These are phyloP conservation scores for Conticribra guillardii DNA, from an alignment of 108 stramenopile species.

Conservation along the genomic window DNA sequence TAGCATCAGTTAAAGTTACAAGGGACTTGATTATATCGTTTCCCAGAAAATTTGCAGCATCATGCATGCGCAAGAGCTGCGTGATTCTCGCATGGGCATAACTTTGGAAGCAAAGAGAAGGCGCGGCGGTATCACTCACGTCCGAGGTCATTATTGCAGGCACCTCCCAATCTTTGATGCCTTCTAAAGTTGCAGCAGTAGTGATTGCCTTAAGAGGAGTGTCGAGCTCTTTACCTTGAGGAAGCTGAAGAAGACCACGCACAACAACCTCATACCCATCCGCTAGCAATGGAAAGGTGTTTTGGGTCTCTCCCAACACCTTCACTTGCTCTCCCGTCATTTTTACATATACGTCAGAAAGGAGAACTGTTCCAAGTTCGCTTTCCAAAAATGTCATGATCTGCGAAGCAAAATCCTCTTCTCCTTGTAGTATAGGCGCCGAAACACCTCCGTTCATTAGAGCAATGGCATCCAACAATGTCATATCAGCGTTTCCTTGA, in stretches of 20 bases:
- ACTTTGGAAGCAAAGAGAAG: conserved; percentile 21
- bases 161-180: conserved; percentile 4
- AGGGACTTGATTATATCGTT: conserved; percentile 2
- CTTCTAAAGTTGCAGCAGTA: conserved; percentile 11
- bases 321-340: not conserved
- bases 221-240: not conserved
- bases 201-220: not conserved
- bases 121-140: not conserved
- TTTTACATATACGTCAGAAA: conserved; percentile 8
- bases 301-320: conserved; percentile 5
- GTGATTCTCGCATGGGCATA: conserved; percentile 17
- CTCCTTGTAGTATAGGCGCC: not conserved
- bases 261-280: conserved; percentile 19
- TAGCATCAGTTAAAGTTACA: not conserved
- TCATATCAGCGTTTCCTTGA: conserved; percentile 7
- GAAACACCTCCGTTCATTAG: conserved; percentile 22
- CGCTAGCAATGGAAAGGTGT: conserved; percentile 4
- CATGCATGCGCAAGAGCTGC: conserved; percentile 6
- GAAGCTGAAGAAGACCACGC: conserved; percentile 1
- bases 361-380: conserved; percentile 11
- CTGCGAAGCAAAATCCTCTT: conserved; percentile 3
- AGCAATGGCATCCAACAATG: conserved; percentile 21
- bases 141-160: not conserved
- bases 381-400: conserved; percentile 14
- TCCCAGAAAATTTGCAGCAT: conserved; percentile 18